Evolutionary conservation across 768 basidiomycete species (phyloP).

Genomic region (Tephrocybe sp.): DNA sequence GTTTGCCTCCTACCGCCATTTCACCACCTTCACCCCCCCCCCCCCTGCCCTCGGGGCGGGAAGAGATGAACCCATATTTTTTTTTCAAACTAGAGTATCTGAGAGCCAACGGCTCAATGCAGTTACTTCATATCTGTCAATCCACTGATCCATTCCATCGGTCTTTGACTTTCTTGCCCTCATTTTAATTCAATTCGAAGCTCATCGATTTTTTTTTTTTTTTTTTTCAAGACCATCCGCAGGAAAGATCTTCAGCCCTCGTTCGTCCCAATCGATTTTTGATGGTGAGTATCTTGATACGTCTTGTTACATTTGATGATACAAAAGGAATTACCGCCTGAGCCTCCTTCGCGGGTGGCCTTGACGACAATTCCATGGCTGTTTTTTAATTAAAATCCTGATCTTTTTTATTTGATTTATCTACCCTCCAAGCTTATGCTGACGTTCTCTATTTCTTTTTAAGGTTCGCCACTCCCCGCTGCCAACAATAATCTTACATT

Average conservation of each 20-base stretch:
- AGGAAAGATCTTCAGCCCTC: no score
- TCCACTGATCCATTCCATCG: conserved; percentile 52
- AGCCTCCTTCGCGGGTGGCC: conserved; percentile 38
- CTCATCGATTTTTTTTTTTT: not conserved
- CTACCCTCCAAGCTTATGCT: conserved; percentile 1
- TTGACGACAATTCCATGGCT: conserved; percentile 83
- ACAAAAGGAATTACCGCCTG: conserved; percentile 87
- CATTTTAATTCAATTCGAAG: not conserved
- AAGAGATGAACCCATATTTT: conserved; percentile 56
- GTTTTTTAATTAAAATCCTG: conserved; percentile 65
- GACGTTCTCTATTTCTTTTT: not conserved
- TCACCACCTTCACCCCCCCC: not conserved
- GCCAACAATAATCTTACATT: no score
- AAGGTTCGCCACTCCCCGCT: not conserved
- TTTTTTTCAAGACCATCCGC: no score
- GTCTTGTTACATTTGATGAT: conserved; percentile 44
- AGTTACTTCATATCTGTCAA: conserved; percentile 50
- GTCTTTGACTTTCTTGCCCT: not conserved
- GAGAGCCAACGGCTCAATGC: conserved; percentile 71
- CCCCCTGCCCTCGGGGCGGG: not conserved
- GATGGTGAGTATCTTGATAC: conserved; percentile 31
- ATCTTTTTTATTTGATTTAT: conserved; percentile 21
- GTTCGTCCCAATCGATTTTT: no score
- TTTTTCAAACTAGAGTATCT: conserved; percentile 93
- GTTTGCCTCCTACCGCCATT: conserved; percentile 16